Evolutionary conservation across 2,329 filamentous ascomycete genomes (phyloP).

Genomic region (Microdochium bolleyi): DNA sequence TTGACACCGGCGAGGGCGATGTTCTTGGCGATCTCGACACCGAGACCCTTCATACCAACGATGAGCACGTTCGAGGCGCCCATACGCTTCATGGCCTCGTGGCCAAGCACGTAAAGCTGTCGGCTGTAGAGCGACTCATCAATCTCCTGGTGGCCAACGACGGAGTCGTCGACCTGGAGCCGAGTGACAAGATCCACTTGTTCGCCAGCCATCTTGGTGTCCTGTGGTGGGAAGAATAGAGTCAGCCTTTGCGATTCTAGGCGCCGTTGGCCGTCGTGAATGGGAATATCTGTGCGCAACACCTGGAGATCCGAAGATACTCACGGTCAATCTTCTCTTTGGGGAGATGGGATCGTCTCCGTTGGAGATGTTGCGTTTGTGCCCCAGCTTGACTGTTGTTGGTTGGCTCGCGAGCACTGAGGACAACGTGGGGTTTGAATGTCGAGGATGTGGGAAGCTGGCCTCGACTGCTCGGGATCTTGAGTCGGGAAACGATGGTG

Average conservation of each 20-base stretch:
- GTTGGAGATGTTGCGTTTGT: constrained; percentile 47
- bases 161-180: constrained; percentile 58
- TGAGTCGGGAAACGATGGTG: neutral
- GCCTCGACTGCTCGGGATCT: constrained; percentile 1
- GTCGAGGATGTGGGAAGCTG: neutral
- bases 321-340: constrained; percentile 56
- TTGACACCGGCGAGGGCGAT: constrained; percentile 97
- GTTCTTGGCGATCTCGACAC: constrained; percentile 98
- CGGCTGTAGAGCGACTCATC: constrained; percentile 68
- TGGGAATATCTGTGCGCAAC: neutral
- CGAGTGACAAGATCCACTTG: constrained; percentile 56
- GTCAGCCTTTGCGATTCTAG: constrained; percentile 5
- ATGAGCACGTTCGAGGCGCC: constrained; percentile 89
- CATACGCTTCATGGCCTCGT: constrained; percentile 98
- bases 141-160: constrained; percentile 50
- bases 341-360: constrained; percentile 48
- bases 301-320: constrained; percentile 11
- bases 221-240: constrained; percentile 22
- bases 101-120: constrained; percentile 64
- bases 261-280: neutral
- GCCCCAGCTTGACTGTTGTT: constrained; percentile 48
- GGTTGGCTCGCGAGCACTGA: neutral
- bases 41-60: constrained; percentile 84
- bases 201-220: constrained; percentile 37
- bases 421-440: neutral